Percentiles rank a stretch among this genome's conserved stretches.
These are phyloP conservation scores for Hypoxylon sp. DNA, from an alignment of 2,329 filamentous ascomycete genomes.

Conservation along the genomic window DNA sequence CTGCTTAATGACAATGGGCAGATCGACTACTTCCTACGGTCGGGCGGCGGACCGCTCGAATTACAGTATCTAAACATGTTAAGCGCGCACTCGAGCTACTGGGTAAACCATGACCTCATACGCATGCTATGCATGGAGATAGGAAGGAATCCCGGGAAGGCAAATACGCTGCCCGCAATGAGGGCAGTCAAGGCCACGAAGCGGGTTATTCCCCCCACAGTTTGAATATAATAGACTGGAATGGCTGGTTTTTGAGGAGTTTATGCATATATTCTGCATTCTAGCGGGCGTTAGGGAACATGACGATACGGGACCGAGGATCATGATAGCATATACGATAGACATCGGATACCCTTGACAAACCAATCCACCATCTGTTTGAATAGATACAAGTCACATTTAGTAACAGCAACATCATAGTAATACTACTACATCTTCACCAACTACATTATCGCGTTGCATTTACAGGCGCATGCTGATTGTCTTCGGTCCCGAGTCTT, in stretches of 20 bases:
- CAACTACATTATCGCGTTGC: background rate
- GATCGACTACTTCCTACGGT: conserved; percentile 89
- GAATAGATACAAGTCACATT: conserved; percentile 14
- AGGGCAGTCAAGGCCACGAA: conserved; percentile 69
- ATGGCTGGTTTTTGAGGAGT: conserved; percentile 14
- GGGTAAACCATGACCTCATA: conserved; percentile 89
- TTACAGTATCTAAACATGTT: conserved; percentile 99
- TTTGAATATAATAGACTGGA: conserved; percentile 26
- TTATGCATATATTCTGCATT: conserved; percentile 21
- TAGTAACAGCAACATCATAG: conserved; percentile 23
- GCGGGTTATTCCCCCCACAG: conserved; percentile 49
- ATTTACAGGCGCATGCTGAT: conserved; percentile 4
- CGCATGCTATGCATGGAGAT: conserved; percentile 90
- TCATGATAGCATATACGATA: conserved; percentile 36
- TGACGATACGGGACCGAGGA: conserved; percentile 6
- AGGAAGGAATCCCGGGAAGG: conserved; percentile 78
- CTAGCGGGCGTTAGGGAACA: conserved; percentile 28
- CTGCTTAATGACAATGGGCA: conserved; percentile 97
- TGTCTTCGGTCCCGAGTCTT: conserved; percentile 10
- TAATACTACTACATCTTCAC: background rate
- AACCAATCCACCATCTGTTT: conserved; percentile 4
- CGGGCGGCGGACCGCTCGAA: conserved; percentile 88
- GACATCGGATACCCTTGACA: conserved; percentile 45
- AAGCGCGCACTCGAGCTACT: conserved; percentile 94
- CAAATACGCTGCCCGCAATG: conserved; percentile 70